Evolutionary conservation across 2,329 filamentous ascomycete genomes (phyloP), one percentile per base, ranked within the genome.

Genomic region (Aspergillus oerlinghausenensis): DNA sequence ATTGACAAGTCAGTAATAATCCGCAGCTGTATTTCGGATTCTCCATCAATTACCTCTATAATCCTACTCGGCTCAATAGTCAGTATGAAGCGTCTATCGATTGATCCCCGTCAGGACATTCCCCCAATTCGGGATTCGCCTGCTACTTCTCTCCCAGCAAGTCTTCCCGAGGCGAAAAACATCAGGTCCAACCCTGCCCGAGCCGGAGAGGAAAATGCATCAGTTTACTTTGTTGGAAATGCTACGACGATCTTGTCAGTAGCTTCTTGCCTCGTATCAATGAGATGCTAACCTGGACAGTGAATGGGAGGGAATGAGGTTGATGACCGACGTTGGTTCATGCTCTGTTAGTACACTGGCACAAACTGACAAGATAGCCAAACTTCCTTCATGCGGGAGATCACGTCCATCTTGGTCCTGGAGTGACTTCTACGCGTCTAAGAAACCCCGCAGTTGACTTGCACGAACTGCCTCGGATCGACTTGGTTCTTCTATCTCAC

Each of bases 381-480:
- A 87, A 87, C 69, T 88, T 88, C 70, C 77, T 88, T 0, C 85
- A 87, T 63, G 80, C 80, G 1, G 84, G 85, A 32, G 84, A 87
- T 63, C 83, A 88, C 62, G 84, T 88, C 8, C 85, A 88, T 66
- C 79, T 88, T 1, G 86, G 85, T 0, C 85, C 85, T 0, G 84
- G 84, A 1, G 84, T 88, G 1, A 81, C 77, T 2, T 80, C 77
- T 1, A 77, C 75, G 25, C 76, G 85, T 1, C 69, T 71, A 25
- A 87, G 81, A 0, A 81, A 88, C 60, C 85, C 85, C 23, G 82
- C 83, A 0, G 75, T 88, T 17, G 80, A 86, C 55, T 67, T 88
- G 4, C 76, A 84, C 50, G 76, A 83, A 28, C 73, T 88, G 1
- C 86, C 86, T 1, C 74, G 78, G 1, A 76, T 88, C 21, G 84